Conservation (phyloP, 495 filamentous ascomycete species). For the Xylaria grammica region DNA sequence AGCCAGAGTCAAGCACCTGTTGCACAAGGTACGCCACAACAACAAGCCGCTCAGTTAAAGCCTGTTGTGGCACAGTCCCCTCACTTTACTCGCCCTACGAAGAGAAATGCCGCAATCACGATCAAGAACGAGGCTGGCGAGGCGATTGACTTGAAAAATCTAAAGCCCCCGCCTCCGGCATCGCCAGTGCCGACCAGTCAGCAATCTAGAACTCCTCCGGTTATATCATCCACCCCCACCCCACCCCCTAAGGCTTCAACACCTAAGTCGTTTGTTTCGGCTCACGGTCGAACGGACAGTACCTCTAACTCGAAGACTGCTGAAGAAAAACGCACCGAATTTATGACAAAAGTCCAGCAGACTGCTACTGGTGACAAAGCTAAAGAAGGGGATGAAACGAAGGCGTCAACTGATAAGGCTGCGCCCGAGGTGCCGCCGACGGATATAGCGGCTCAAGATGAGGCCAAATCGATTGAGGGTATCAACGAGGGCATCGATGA, state of each 20-base stretch:
- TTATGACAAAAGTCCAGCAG: constrained; percentile 56
- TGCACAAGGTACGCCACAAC: constrained; percentile 48
- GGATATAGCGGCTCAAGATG: constrained; percentile 68
- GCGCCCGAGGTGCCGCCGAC: constrained; percentile 35
- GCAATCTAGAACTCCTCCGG: constrained; percentile 59
- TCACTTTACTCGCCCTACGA: constrained; percentile 61
- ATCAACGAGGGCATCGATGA: constrained; percentile 63
- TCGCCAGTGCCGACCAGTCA: constrained; percentile 55
- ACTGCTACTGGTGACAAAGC: constrained; percentile 45
- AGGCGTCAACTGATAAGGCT: constrained; percentile 49
- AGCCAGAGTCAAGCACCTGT: constrained; percentile 61
- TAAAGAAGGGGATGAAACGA: constrained; percentile 48
- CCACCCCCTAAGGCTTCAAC: constrained; percentile 54
- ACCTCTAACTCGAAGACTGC: constrained; percentile 46
- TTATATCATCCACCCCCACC: constrained; percentile 56
- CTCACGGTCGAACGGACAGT: constrained; percentile 56
- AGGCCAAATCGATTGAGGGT: constrained; percentile 71
- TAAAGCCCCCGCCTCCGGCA: constrained; percentile 46
- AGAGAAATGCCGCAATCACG: constrained; percentile 69
- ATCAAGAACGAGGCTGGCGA: constrained; percentile 83
- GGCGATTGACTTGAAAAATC: constrained; percentile 46
- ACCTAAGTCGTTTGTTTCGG: constrained; percentile 47
- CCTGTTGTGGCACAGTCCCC: constrained; percentile 65
- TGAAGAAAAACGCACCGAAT: constrained; percentile 57
- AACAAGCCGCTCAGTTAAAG: constrained; percentile 64